Conservation (phyloP, 345 rosid species). For the Brassica napus region DNA sequence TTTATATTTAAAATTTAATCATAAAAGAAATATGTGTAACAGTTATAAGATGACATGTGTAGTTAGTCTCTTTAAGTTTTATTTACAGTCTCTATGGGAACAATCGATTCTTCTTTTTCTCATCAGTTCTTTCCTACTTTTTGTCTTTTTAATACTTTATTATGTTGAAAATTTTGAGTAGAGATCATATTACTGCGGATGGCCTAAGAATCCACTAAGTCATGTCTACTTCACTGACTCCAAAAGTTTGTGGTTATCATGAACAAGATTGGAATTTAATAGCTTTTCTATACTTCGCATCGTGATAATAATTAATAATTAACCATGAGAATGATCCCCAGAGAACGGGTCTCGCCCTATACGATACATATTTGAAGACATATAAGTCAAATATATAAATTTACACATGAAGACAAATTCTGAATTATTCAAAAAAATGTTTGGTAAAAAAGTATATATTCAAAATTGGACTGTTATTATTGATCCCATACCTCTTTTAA, state of each 20-base stretch:
- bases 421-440: background rate
- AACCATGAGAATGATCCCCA: constrained; percentile 20
- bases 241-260: constrained; percentile 30
- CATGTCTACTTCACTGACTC: constrained; percentile 38
- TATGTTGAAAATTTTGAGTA: too few species aligned
- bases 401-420: background rate
- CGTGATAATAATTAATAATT: background rate
- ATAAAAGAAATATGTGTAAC: too few species aligned
- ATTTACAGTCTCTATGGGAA: too few species aligned
- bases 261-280: constrained; percentile 26
- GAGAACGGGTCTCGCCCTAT: background rate
- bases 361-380: background rate
- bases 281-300: constrained; percentile 14
- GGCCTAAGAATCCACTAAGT: constrained; percentile 36
- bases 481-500: background rate
- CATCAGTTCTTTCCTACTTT: too few species aligned
- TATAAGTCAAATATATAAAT: background rate
- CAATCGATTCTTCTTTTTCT: too few species aligned
- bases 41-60: too few species aligned
- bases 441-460: background rate
- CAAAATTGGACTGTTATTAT: background rate
- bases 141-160: too few species aligned
- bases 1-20: too few species aligned
- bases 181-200: too few species aligned
- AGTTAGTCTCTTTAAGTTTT: too few species aligned